Percentiles rank a stretch among this genome's conserved stretches.
Evolutionary conservation across 768 basidiomycete species (phyloP).

Genomic region (Fomitopsis pulvina): DNA sequence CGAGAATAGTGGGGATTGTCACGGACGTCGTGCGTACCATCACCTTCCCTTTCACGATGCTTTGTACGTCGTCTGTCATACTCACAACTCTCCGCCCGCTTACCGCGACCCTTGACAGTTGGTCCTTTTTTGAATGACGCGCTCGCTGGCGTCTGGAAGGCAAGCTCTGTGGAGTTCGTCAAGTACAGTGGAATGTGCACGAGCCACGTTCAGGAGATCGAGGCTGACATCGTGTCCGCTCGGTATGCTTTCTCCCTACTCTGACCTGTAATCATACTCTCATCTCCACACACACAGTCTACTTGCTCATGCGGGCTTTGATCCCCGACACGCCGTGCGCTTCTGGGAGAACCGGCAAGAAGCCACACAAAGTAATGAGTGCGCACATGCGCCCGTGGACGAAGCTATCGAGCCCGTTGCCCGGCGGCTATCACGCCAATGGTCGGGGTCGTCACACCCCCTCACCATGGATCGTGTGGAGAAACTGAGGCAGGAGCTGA

Average conservation of each 20-base stretch:
- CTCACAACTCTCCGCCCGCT: slow-evolving; percentile 21
- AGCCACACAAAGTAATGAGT: slow-evolving; percentile 33
- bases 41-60: slow-evolving; percentile 84
- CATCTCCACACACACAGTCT: slow-evolving; percentile 41
- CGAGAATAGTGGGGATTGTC: slow-evolving; percentile 68
- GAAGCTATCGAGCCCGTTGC: slow-evolving; percentile 7
- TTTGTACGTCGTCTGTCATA: slow-evolving; percentile 34
- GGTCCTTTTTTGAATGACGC: slow-evolving; percentile 97
- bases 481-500: slow-evolving; percentile 58
- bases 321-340: slow-evolving; percentile 70
- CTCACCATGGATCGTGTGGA: slow-evolving; percentile 57
- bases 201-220: slow-evolving; percentile 78
- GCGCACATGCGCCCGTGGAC: slow-evolving; percentile 27
- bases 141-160: slow-evolving; percentile 71
- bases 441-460: slow-evolving; percentile 58
- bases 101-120: slow-evolving; percentile 27
- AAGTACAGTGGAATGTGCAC: slow-evolving; percentile 73
- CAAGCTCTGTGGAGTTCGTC: slow-evolving; percentile 68
- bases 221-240: slow-evolving; percentile 86
- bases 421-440: slow-evolving; percentile 8
- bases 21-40: slow-evolving; percentile 73
- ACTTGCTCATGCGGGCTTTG: slow-evolving; percentile 89
- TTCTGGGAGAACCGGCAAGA: slow-evolving; percentile 73
- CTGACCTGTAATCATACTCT: not conserved
- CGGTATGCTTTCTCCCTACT: slow-evolving; percentile 41